Conservation (phyloP, 2,329 filamentous ascomycete species). For the Botrytis aclada region DNA sequence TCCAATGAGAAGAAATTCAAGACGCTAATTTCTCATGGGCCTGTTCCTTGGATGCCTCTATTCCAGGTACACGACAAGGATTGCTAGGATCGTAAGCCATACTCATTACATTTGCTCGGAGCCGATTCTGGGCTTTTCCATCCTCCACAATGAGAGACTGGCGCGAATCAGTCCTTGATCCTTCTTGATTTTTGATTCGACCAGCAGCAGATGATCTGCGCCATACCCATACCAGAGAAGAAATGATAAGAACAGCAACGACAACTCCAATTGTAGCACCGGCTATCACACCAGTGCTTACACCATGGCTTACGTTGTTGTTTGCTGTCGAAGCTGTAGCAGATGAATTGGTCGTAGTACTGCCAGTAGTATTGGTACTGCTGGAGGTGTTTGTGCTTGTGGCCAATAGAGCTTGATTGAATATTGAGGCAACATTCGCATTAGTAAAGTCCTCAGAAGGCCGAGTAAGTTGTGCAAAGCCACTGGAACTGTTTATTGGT, state of each 20-base stretch:
- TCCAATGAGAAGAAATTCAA: background rate
- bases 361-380: background rate
- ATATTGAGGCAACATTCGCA: conserved; percentile 8
- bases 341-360: background rate
- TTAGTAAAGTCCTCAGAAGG: conserved; percentile 3
- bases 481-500: conserved; percentile 8
- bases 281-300: conserved; percentile 1
- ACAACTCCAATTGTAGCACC: conserved; percentile 12
- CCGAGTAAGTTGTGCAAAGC: background rate
- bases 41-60: background rate
- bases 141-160: conserved; percentile 9
- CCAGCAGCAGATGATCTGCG: conserved; percentile 2
- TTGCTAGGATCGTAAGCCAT: conserved; percentile 5
- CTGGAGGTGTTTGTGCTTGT: background rate
- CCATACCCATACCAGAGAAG: conserved; percentile 12
- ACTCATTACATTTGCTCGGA: conserved; percentile 6
- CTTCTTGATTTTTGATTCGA: background rate
- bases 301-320: background rate
- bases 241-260: background rate
- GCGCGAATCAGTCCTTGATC: background rate
- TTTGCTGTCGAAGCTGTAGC: background rate
- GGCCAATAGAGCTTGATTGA: background rate
- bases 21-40: background rate
- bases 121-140: background rate
- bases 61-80: conserved; percentile 1